phyloP scores from a whole-genome alignment of 345 rosid genomes.

The Lumnitzera racemosa region DNA sequence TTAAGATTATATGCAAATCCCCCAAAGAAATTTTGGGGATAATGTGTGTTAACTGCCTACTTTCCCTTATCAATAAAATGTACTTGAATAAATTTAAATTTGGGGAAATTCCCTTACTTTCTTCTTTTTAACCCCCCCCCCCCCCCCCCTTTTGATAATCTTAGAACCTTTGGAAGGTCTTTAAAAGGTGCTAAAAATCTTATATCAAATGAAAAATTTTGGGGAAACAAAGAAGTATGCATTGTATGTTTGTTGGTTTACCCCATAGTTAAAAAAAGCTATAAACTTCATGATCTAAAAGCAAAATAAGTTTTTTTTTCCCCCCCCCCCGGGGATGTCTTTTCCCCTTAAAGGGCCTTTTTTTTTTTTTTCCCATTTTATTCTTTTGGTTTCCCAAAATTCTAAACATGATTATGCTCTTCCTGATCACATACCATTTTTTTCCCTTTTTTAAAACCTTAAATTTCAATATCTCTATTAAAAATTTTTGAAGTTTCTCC shows the following conservation, averaged over 20 bases:
- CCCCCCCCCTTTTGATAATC: too few relatives aligned
- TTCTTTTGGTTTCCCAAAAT: too few relatives aligned
- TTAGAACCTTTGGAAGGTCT: conserved; percentile 3
- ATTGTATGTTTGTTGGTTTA: conserved; percentile 1
- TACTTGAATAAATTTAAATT: neutral
- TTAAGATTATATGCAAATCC: neutral
- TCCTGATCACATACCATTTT: too few relatives aligned
- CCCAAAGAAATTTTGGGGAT: conserved; percentile 3
- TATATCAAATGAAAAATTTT: neutral
- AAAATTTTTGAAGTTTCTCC: too few relatives aligned
- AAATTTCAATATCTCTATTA: too few relatives aligned
- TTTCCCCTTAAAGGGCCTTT: too few relatives aligned
- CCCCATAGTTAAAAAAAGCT: neutral
- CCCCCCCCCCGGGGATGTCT: neutral
- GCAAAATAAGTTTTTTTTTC: neutral
- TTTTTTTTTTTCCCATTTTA: too few relatives aligned
- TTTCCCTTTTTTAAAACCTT: too few relatives aligned
- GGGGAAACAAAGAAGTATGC: neutral
- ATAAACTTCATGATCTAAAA: neutral
- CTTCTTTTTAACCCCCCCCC: neutral
- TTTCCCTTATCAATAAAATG: neutral
- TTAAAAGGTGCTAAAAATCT: neutral
- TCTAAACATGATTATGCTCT: too few relatives aligned
- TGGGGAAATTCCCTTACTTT: neutral
- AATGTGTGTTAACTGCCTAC: neutral